These are phyloP conservation scores for Russula foetens DNA, from an alignment of 768 basidiomycete genomes.

Conservation along the genomic window DNA sequence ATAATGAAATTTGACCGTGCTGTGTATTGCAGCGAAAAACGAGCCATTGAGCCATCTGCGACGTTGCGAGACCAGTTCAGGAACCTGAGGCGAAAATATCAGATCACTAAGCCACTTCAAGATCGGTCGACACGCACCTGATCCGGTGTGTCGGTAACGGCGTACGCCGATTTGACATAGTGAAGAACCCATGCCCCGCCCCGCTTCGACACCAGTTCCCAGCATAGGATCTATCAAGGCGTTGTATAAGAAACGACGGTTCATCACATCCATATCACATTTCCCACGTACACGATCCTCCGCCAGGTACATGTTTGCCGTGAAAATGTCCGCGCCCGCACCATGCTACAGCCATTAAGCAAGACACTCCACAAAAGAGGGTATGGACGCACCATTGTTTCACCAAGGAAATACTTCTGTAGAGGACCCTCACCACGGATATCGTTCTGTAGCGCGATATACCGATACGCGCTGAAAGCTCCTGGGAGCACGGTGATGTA, in stretches of 20 bases:
- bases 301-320: conserved; percentile 93
- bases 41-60: conserved; percentile 96
- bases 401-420: conserved; percentile 95
- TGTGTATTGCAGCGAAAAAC: conserved; percentile 95
- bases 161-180: conserved; percentile 93
- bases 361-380: neutral
- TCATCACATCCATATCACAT: neutral
- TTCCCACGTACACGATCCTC: conserved; percentile 60
- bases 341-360: conserved; percentile 44
- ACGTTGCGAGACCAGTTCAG: conserved; percentile 91
- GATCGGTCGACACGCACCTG: conserved; percentile 38
- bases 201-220: conserved; percentile 96
- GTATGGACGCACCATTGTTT: conserved; percentile 60
- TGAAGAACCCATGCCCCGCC: conserved; percentile 87
- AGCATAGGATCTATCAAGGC: conserved; percentile 66
- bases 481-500: conserved; percentile 93
- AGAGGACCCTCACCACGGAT: conserved; percentile 74
- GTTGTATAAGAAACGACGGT: neutral
- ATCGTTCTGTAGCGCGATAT: conserved; percentile 90
- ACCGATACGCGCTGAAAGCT: conserved; percentile 87
- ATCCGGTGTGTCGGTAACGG: conserved; percentile 89
- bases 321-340: conserved; percentile 83
- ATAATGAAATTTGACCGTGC: conserved; percentile 88
- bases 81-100: conserved; percentile 41
- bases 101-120: neutral